Evolutionary conservation across 1,284 basidiomycete genomes (phyloP).

Genomic region (Papiliotrema laurentii): DNA sequence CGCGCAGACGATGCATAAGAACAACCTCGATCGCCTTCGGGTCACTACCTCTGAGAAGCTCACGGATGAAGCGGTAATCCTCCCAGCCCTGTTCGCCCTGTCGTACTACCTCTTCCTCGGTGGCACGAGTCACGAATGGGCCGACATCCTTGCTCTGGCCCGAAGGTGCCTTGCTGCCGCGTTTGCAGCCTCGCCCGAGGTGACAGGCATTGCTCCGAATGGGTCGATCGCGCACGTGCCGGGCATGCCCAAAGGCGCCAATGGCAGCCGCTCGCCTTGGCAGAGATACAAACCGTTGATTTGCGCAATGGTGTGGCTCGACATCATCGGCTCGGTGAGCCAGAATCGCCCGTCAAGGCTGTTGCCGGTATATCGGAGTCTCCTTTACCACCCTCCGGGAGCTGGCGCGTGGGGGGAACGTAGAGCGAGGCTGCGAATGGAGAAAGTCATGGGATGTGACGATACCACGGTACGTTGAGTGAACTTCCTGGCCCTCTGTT

Average conservation of each 20-base stretch:
- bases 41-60: slow-evolving; percentile 6
- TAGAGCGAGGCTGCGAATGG: slow-evolving; percentile 58
- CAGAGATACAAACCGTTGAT: slow-evolving; percentile 49
- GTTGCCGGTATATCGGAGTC: slow-evolving; percentile 54
- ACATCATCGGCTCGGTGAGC: slow-evolving; percentile 70
- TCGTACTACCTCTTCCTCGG: slow-evolving; percentile 20
- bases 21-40: slow-evolving; percentile 6
- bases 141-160: slow-evolving; percentile 8
- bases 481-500: background rate
- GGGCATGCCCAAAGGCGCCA: background rate
- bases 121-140: slow-evolving; percentile 15
- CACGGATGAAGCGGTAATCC: slow-evolving; percentile 11
- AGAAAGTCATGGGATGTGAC: slow-evolving; percentile 77
- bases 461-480: slow-evolving; percentile 51
- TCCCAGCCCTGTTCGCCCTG: slow-evolving; percentile 13
- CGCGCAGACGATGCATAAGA: slow-evolving; percentile 8
- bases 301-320: slow-evolving; percentile 78
- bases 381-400: slow-evolving; percentile 51
- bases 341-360: slow-evolving; percentile 58
- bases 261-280: slow-evolving; percentile 9
- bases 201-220: background rate
- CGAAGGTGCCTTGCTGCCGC: slow-evolving; percentile 11
- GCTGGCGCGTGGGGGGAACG: background rate
- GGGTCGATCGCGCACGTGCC: background rate
- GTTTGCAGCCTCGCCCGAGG: slow-evolving; percentile 2